Percentiles rank a stretch among this genome's conserved stretches.
Evolutionary conservation across 2,329 filamentous ascomycete genomes (phyloP).

Genomic region (Penicillium expansum): DNA sequence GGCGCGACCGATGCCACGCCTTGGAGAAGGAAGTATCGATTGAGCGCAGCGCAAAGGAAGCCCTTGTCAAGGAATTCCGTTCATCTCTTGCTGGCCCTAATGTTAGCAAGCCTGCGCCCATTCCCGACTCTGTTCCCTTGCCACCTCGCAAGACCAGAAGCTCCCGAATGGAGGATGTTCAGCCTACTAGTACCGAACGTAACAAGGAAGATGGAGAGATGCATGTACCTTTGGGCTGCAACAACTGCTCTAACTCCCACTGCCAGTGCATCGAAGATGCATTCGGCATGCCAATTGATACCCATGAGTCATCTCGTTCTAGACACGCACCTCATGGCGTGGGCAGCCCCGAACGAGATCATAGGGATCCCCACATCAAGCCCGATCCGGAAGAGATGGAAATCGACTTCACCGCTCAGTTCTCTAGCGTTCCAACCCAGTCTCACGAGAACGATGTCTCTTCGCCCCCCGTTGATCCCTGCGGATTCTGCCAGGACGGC

Average conservation of each 20-base stretch:
- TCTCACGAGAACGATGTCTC: slow-evolving; percentile 27
- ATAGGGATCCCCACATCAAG: slow-evolving; percentile 49
- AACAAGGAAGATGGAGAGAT: slow-evolving; percentile 24
- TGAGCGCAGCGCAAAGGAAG: slow-evolving; percentile 44
- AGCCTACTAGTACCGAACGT: slow-evolving; percentile 13
- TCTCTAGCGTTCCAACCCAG: slow-evolving; percentile 47
- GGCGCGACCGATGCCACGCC: slow-evolving; percentile 56
- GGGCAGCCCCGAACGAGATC: slow-evolving; percentile 52
- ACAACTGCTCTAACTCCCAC: slow-evolving; percentile 60
- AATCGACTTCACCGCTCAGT: slow-evolving; percentile 70
- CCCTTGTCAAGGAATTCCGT: slow-evolving; percentile 43
- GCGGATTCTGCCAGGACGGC: slow-evolving; percentile 79
- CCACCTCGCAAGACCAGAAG: slow-evolving; percentile 30
- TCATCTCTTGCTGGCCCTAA: slow-evolving; percentile 27
- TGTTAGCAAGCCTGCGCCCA: slow-evolving; percentile 16
- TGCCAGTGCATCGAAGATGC: slow-evolving; percentile 62
- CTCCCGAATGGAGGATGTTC: slow-evolving; percentile 21
- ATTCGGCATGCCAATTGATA: slow-evolving; percentile 48
- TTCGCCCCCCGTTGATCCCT: slow-evolving; percentile 59
- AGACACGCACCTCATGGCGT: slow-evolving; percentile 37
- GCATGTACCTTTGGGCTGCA: slow-evolving; percentile 58
- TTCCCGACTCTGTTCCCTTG: slow-evolving; percentile 42
- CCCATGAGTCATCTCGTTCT: slow-evolving; percentile 36
- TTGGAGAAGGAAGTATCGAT: slow-evolving; percentile 61
- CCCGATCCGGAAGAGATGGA: slow-evolving; percentile 56